Evolutionary conservation across 139 green algal genomes (phyloP), one percentile per base, ranked within the genome.

Genomic region (Tetraselmis striata): DNA sequence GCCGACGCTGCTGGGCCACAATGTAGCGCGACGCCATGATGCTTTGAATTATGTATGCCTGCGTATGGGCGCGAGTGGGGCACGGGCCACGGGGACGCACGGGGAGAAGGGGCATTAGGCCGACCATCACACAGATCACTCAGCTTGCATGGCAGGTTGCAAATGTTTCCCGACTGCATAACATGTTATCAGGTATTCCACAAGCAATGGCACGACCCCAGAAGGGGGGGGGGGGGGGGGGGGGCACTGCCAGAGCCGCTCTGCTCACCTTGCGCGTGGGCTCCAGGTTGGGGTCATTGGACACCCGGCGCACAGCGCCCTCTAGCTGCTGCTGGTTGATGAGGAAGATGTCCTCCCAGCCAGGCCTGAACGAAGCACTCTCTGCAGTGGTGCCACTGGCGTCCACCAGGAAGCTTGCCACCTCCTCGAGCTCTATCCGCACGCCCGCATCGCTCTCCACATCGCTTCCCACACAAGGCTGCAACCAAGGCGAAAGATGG

Each of bases 281-380:
- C 79, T 98, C 96, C 84, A 99, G 88, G 18, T 85, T 89, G 0
- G 89, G 81, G 89, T 99, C 97, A 29, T 84, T 94, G 22, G 86
- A 92, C 23, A 98, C 91, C 1, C 89, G 86, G n/a, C 94, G 92
- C 59, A 98, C 95, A 1, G 97, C 96, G n/a, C 87, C 91, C 88
- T 99, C 96, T 75, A 99, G 91, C 90, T 99, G 95, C 86, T 96
- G 94, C 87, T 99, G 97, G 85, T 99, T 99, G 93, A 99, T 98
- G 77, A 92, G 87, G 90, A 99, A 99, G 32, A 99, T 97, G 88
- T 98, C 94, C 80, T 97, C 93, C 96, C 96, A 99, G 59, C 95
- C 93, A 0, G 95, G 95, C 75, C 89, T 88, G 87, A 95, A 98
- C 2, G 80, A 81, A 28, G 26, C 86, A 29, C 83, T 86, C 83